Conservation (phyloP, 495 filamentous ascomycete genomes). For the Filosporella fistucella region DNA sequence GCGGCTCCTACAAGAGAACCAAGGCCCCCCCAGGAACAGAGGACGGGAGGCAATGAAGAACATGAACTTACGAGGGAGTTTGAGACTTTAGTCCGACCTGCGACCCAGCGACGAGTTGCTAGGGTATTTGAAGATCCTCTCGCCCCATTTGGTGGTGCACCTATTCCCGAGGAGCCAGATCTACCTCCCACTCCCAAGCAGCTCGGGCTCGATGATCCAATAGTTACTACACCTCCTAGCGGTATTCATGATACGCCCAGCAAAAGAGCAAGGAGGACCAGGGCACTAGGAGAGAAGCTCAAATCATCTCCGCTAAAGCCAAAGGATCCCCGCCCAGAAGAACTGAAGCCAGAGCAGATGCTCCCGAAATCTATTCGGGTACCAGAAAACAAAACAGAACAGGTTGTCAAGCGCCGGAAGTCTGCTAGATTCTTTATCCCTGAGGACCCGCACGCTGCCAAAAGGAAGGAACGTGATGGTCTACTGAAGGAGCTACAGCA, state of each 20-base stretch:
- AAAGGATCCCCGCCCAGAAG: constrained; percentile 12
- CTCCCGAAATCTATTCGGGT: no score
- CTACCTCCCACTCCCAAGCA: constrained; percentile 68
- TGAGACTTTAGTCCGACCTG: no score
- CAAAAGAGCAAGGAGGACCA: constrained; percentile 33
- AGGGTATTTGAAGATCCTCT: no score
- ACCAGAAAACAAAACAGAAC: not conserved
- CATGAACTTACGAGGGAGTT: no score
- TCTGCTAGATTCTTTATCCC: constrained; percentile 19
- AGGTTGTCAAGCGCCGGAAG: constrained; percentile 14
- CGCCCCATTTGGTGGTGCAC: no score
- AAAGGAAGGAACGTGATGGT: constrained; percentile 18
- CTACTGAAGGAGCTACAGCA: constrained; percentile 22
- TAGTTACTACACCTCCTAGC: constrained; percentile 42
- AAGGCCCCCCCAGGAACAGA: no score
- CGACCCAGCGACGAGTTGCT: no score
- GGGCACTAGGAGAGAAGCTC: constrained; percentile 31
- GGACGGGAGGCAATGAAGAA: no score
- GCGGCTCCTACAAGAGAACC: no score
- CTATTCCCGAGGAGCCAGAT: constrained; percentile 52
- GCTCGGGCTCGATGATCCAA: constrained; percentile 48
- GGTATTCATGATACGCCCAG: constrained; percentile 51
- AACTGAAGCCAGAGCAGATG: not conserved
- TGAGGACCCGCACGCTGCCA: constrained; percentile 18
- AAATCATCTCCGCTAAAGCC: constrained; percentile 36